These are phyloP conservation scores for Blastobotrys attinorum DNA, from an alignment of 805 yeast genomes.

Conservation along the genomic window DNA sequence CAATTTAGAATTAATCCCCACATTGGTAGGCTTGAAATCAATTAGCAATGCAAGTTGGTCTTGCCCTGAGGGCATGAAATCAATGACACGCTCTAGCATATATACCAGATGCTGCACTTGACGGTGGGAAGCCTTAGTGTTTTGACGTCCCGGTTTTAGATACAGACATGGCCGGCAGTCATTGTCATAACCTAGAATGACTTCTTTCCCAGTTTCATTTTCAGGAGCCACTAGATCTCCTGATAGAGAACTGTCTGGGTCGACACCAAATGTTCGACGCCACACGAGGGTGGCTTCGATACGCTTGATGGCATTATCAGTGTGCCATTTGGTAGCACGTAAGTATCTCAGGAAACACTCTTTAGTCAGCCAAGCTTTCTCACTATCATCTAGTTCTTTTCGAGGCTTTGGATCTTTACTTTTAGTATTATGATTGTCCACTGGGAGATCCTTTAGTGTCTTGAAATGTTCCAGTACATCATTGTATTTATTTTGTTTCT, in stretches of 20 bases:
- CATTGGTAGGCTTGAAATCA: constrained; percentile 75
- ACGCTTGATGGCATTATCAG: constrained; percentile 61
- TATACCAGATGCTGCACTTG: constrained; percentile 96
- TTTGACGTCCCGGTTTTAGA: constrained; percentile 90
- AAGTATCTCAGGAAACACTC: constrained; percentile 87
- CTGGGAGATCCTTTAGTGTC: constrained; percentile 40
- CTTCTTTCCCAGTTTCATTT: constrained; percentile 87
- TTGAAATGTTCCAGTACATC: constrained; percentile 58
- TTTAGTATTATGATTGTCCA: too few species aligned
- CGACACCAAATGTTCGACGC: constrained; percentile 89
- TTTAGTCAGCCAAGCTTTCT: constrained; percentile 86
- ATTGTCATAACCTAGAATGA: constrained; percentile 83
- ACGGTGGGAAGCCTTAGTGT: constrained; percentile 79
- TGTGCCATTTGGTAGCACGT: constrained; percentile 89
- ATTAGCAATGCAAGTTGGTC: constrained; percentile 86
- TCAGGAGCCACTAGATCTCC: constrained; percentile 42
- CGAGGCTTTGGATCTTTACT: constrained; percentile 34
- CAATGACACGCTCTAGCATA: constrained; percentile 87
- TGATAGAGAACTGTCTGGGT: constrained; percentile 27
- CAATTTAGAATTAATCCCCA: constrained; percentile 51
- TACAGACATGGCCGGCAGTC: constrained; percentile 88
- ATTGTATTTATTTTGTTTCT: constrained; percentile 53
- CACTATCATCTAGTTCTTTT: constrained; percentile 39
- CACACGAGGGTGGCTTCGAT: constrained; percentile 74
- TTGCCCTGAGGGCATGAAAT: constrained; percentile 94